Base-by-base conservation (phyloP, 2,329 filamentous ascomycete species). In the Chrysoporthe austroafricana region DNA sequence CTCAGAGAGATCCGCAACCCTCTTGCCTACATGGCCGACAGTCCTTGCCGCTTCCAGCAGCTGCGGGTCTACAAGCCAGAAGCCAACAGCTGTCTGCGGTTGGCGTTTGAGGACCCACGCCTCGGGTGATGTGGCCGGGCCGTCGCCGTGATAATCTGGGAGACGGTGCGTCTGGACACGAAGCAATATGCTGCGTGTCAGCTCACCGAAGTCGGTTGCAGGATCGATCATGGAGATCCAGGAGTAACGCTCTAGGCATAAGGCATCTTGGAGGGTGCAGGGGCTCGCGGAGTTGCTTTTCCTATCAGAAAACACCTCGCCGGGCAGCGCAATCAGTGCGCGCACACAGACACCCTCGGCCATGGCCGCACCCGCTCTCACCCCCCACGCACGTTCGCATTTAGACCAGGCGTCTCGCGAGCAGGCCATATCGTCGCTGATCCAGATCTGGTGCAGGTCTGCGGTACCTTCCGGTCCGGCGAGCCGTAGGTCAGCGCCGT, bases 1-100 rank as follows among this genome's bases (percentile, higher is more conserved):
- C 36, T 9, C 36, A 2, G 6, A 5, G 9, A 39, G 36, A 9
- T 39, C 36, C 6, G 9, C 36, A 5, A 39, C 36, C 36, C 36
- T 39, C 36, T 39, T 39, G 6, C 36, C 36, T 9, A 26, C 9
- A 9, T 39, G 36, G 6, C 50, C 21, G 32, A 54, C 8, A 50
- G 48, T 62, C 48, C 39, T 54, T 4, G 58, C 64, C 32, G 39
- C 39, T 34, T 61, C 64, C 58, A 66, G 46, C 26, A 46, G 14
- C 32, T 32, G 36, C 13, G 64, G 62, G 4, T 66, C 46, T 8
- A 66, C 34, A 18, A 66, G 50, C 64, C 64, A 66, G 50, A 66
- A 66, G 4, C 64, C 64, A 4, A 66, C 64, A 9, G 57, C 64
- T 16, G 64, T 66, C 9, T 56, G 26, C 50, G 39, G 11, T 48